Conservation (phyloP, 257 asterid species). For the Osmanthus fragrans region DNA sequence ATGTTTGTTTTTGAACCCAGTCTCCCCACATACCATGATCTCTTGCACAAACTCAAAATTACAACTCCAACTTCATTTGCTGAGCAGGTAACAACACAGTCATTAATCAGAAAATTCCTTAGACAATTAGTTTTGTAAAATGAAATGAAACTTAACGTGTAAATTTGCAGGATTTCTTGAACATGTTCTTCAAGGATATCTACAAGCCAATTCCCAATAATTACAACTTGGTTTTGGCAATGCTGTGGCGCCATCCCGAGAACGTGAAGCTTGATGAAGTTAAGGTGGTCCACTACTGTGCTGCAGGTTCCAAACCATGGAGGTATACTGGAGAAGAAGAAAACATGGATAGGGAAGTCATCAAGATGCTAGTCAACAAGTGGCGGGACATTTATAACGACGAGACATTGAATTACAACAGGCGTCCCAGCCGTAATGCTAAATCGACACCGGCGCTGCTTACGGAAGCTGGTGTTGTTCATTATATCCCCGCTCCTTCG, state of each 20-base stretch:
- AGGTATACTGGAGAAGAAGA: slow-evolving; percentile 23
- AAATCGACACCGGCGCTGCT: background rate
- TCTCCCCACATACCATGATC: slow-evolving; percentile 26
- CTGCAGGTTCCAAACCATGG: slow-evolving; percentile 30
- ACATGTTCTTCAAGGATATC: slow-evolving; percentile 25
- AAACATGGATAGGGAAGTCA: slow-evolving; percentile 31
- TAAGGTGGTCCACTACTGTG: slow-evolving; percentile 31
- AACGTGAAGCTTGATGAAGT: slow-evolving; percentile 23
- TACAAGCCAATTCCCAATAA: slow-evolving; percentile 20
- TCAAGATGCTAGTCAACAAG: slow-evolving; percentile 22
- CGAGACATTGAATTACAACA: slow-evolving; percentile 19
- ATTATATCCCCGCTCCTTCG: slow-evolving; percentile 16
- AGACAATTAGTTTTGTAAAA: too few relatives aligned
- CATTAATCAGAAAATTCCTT: background rate
- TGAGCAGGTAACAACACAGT: slow-evolving; percentile 20
- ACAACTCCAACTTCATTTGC: slow-evolving; percentile 25
- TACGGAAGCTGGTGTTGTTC: slow-evolving; percentile 17
- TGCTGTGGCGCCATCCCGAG: slow-evolving; percentile 35
- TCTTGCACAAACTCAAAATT: slow-evolving; percentile 20
- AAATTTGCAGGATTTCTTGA: slow-evolving; percentile 25
- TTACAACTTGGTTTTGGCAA: slow-evolving; percentile 30
- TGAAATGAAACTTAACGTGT: background rate
- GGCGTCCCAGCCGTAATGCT: background rate
- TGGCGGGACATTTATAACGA: slow-evolving; percentile 33
- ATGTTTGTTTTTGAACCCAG: slow-evolving; percentile 33